Evolutionary conservation across 148 eudicot species (phyloP).

Genomic region (Camellia lanceoleosa): DNA sequence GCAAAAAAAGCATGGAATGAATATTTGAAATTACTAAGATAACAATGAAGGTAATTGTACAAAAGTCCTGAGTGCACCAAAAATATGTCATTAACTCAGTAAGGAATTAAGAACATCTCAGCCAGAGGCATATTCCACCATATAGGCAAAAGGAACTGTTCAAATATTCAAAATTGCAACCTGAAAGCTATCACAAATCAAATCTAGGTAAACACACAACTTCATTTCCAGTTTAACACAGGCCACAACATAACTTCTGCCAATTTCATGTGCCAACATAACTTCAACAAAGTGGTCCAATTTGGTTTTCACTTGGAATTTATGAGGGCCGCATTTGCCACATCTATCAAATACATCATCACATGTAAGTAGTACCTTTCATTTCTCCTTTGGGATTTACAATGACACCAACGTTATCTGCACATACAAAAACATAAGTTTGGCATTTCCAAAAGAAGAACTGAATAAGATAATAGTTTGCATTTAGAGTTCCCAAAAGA

Average conservation of each 20-base stretch:
- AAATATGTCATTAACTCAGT: neutral
- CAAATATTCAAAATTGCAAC: neutral
- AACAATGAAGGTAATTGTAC: neutral
- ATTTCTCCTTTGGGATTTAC: conserved; percentile 77
- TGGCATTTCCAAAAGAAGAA: neutral
- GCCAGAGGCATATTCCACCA: neutral
- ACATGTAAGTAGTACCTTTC: conserved; percentile 41
- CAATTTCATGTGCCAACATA: too few species aligned
- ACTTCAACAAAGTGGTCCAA: too few species aligned
- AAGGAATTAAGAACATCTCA: neutral
- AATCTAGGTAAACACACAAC: neutral
- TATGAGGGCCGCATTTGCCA: too few species aligned
- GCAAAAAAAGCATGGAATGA: too few species aligned
- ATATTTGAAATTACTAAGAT: too few species aligned
- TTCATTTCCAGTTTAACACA: too few species aligned
- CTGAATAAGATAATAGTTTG: neutral
- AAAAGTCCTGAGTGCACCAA: neutral
- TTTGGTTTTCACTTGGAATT: too few species aligned
- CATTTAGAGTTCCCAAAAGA: neutral
- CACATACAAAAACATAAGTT: conserved; percentile 7
- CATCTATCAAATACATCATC: neutral
- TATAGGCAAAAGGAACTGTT: neutral
- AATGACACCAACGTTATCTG: conserved; percentile 71
- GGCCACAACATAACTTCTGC: too few species aligned
- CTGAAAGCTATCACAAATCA: neutral